Base-by-base conservation (phyloP, 257 asterid species). In the Cinchona pubescens region DNA sequence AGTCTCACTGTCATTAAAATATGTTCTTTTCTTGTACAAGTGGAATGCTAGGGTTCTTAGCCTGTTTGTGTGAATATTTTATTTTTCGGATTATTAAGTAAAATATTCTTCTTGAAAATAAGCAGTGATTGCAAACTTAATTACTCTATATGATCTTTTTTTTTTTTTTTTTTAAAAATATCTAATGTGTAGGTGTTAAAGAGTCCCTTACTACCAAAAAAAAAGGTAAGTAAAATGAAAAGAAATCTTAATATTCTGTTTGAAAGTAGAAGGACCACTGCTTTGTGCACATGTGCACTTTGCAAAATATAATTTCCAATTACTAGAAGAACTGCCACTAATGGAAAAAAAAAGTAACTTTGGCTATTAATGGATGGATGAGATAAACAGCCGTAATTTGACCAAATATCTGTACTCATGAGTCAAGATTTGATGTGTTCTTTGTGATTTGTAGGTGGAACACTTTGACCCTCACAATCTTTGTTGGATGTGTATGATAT, bases 301-400 rank as follows among this genome's bases (percentile, higher is more conserved):
- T 13, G 23, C 32, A 56, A 81, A 70, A 72, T 59, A 80, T 60
- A 34, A 58, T 73, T 77, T 67, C 29, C 42, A 64, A 53, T 72
- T 21, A 58, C 21, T 34, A 40, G 76, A 75, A 42, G 48, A 81
- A 59, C 75, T 62, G 60, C 67, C 72, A 78, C 82, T 81, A 77
- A 73, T 32, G 74, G 71, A 38, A 76, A 77, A 38, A 76, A 77
- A 75, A 46, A 30, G 60, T 40, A 72, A 61, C 67, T 35, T 46
- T 79, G 65, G 67, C 72, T 38, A 35, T 14, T 59, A 75, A 82
- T 69, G 76, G 79, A 75, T 72, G 89, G 88, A 69, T 79, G 76
- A 69, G 55, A 73, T 70, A 46, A 77, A 59, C 35, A 75, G 76
- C 74, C 73, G 79, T 71, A 14, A 66, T 81, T 83, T 89, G 87